Conservation (phyloP, 148 eudicot species). For the Fagopyrum esculentum region DNA sequence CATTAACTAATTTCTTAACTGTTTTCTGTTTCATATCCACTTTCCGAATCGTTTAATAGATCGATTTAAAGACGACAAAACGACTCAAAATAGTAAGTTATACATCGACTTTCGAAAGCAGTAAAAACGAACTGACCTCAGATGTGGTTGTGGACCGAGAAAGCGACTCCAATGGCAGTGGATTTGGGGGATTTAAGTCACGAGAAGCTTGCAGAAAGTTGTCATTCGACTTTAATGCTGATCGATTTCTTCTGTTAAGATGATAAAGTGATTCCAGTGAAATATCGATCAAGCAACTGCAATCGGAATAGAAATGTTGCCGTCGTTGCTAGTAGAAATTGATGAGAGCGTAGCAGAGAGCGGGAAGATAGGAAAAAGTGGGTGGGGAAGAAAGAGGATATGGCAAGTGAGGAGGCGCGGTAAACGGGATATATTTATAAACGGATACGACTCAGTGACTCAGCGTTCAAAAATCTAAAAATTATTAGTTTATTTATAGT, state of each 20-base stretch:
- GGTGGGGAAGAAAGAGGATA: not conserved
- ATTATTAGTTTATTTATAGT: too few relatives aligned
- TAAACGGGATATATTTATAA: too few relatives aligned
- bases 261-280: not conserved
- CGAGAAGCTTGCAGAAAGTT: constrained; percentile 6
- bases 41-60: not conserved
- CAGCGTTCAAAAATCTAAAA: not conserved
- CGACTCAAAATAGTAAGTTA: not conserved
- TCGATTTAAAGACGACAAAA: not conserved
- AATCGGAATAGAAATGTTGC: not conserved
- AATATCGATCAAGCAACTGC: not conserved
- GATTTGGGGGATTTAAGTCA: not conserved
- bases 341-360: not conserved
- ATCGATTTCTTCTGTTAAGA: not conserved
- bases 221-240: constrained; percentile 2
- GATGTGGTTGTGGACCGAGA: constrained; percentile 1
- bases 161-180: not conserved
- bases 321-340: not conserved
- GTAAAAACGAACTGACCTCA: not conserved
- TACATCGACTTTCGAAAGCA: not conserved
- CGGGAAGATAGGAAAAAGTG: not conserved
- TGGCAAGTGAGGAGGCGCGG: not conserved
- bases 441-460: not conserved
- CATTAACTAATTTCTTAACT: not conserved
- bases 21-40: not conserved